phyloP scores from a whole-genome alignment of 139 green algal species.

The Chlamydomonas schloesseri region DNA sequence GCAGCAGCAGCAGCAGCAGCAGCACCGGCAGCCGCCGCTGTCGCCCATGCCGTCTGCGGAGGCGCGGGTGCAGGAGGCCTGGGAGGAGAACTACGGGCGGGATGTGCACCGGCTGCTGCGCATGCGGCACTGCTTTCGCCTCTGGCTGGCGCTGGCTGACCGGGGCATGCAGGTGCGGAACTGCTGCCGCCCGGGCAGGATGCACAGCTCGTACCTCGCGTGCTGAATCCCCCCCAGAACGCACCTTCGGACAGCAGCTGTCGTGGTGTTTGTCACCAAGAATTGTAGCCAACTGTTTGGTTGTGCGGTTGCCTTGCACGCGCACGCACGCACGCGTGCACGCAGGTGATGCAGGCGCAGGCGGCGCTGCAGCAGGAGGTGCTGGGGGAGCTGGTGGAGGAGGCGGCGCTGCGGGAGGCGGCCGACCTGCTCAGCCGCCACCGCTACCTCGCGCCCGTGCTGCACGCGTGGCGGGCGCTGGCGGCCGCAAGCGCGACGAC shows the following conservation, averaged over 20 bases:
- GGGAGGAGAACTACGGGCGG: neutral
- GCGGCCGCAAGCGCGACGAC: neutral
- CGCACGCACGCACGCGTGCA: no score
- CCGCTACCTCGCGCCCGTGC: constrained; percentile 32
- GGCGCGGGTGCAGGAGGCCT: neutral
- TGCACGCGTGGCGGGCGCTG: constrained; percentile 27
- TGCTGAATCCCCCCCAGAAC: no score
- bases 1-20: no score
- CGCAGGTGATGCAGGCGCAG: constrained; percentile 8
- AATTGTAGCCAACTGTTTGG: no score
- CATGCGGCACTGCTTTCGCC: constrained; percentile 23
- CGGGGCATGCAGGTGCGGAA: constrained; percentile 4
- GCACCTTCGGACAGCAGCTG: no score
- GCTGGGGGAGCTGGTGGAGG: constrained; percentile 2
- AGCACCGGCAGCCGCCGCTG: no score
- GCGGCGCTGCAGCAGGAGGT: neutral
- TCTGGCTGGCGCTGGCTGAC: constrained; percentile 14
- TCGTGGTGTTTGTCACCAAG: no score
- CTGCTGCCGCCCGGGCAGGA: no score
- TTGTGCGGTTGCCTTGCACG: no score
- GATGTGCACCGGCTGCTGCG: constrained; percentile 21
- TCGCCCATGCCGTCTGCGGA: neutral
- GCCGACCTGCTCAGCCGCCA: constrained; percentile 16
- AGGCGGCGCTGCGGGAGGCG: neutral
- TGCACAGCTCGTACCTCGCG: no score